Evolutionary conservation across 2,329 filamentous ascomycete genomes (phyloP).

Genomic region (Aureobasidium mangrovei): DNA sequence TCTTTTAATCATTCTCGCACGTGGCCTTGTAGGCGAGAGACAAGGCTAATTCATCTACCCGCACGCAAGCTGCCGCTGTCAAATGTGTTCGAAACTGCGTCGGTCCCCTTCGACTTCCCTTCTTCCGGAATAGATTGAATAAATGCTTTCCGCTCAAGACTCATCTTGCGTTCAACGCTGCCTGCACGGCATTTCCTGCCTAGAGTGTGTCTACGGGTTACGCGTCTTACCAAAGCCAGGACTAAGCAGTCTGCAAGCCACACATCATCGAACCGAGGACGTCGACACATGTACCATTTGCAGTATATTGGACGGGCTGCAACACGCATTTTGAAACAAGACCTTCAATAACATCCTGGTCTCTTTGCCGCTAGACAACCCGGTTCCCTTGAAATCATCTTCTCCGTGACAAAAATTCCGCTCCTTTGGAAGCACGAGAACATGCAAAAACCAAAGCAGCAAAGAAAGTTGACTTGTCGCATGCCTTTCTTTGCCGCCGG

Average conservation of each 20-base stretch:
- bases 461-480: not conserved
- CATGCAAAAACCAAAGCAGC: not conserved
- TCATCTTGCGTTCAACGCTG: not conserved
- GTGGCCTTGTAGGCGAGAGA: not conserved
- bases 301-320: constrained; percentile 9
- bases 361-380: not conserved
- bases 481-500: not conserved
- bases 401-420: not conserved
- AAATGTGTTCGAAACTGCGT: not conserved
- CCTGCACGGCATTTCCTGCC: not conserved
- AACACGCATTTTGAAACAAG: constrained; percentile 10
- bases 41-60: not conserved
- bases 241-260: constrained; percentile 7
- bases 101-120: not conserved
- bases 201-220: not conserved
- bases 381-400: not conserved
- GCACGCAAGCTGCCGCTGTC: constrained; percentile 12
- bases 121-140: not conserved
- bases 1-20: constrained; percentile 8
- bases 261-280: not conserved
- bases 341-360: constrained; percentile 1
- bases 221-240: constrained; percentile 1
- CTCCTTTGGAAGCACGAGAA: not conserved
- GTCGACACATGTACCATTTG: not conserved
- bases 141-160: not conserved